Evolutionary conservation across 306 rosid species (phyloP).

Genomic region (Fragaria vesca): DNA sequence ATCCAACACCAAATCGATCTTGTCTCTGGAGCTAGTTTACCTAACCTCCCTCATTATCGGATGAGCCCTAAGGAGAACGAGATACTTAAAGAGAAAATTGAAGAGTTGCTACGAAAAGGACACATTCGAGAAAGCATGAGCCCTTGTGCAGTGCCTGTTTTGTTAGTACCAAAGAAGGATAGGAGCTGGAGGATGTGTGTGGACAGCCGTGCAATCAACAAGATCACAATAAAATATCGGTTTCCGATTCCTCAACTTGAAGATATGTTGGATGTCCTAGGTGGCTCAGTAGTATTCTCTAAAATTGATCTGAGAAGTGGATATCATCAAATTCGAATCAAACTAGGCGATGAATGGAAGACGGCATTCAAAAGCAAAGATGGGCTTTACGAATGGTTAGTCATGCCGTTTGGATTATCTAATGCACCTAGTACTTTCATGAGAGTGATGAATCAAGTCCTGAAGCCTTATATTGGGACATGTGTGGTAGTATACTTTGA

Average conservation of each 20-base stretch:
- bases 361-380: background rate
- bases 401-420: too few relatives aligned
- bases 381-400: background rate
- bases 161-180: too few relatives aligned
- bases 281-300: background rate
- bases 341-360: background rate
- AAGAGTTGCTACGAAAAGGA: background rate
- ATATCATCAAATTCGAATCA: background rate
- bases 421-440: too few relatives aligned
- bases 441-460: too few relatives aligned
- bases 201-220: too few relatives aligned
- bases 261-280: background rate
- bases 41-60: background rate
- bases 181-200: too few relatives aligned
- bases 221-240: background rate
- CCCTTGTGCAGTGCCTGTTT: too few relatives aligned
- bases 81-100: background rate
- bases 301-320: background rate
- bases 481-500: too few relatives aligned
- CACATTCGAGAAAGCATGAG: too few relatives aligned
- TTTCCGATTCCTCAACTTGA: background rate
- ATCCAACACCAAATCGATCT: background rate
- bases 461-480: too few relatives aligned
- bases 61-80: background rate
- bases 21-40: background rate